phyloP scores from a whole-genome alignment of 345 rosid genomes.

The Hevea brasiliensis region DNA sequence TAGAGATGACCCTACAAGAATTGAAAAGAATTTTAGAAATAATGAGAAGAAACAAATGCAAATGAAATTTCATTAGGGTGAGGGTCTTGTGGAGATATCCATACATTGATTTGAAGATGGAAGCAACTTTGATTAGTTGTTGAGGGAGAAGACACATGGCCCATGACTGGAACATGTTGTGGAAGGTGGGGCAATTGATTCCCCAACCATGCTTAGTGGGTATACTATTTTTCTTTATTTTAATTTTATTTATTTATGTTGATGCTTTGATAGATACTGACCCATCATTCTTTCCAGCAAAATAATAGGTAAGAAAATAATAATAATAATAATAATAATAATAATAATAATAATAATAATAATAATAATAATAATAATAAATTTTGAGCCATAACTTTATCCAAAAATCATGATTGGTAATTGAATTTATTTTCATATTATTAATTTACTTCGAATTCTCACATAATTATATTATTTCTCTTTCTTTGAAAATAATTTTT shows the following conservation, averaged over 20 bases:
- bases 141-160: constrained; percentile 2
- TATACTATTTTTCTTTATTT: constrained; percentile 7
- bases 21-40: constrained; percentile 21
- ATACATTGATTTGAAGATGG: constrained; percentile 10
- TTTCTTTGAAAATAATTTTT: too few species aligned
- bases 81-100: constrained; percentile 14
- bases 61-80: constrained; percentile 5
- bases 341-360: too few species aligned
- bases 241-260: constrained; percentile 8
- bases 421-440: too few species aligned
- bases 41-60: constrained; percentile 24
- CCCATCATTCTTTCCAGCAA: constrained; percentile 19
- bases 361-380: too few species aligned
- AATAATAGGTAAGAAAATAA: not conserved
- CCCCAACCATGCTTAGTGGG: constrained; percentile 41
- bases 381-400: too few species aligned
- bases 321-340: too few species aligned
- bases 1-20: constrained; percentile 14
- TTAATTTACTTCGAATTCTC: too few species aligned
- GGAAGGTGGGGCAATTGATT: constrained; percentile 39
- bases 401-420: too few species aligned
- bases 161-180: constrained; percentile 6
- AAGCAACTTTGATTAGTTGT: constrained; percentile 24
- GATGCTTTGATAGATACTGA: constrained; percentile 24
- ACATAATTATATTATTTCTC: too few species aligned